These are phyloP conservation scores for Colletotrichum scovillei DNA, from an alignment of 2,329 filamentous ascomycete species.

Conservation along the genomic window DNA sequence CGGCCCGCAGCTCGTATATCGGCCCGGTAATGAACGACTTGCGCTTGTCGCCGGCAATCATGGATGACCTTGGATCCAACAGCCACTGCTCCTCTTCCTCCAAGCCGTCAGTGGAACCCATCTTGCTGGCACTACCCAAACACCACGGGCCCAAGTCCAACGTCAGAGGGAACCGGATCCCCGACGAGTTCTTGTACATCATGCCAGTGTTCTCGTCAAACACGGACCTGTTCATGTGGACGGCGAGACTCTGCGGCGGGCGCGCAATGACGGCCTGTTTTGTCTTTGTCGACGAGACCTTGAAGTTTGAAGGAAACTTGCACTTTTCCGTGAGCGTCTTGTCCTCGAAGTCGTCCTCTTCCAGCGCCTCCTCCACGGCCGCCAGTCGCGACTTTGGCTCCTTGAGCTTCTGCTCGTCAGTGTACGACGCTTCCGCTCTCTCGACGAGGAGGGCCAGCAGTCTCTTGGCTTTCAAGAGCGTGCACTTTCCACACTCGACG, in stretches of 20 bases:
- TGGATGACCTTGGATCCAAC: constrained; percentile 75
- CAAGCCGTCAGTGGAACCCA: constrained; percentile 22
- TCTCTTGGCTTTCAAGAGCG: constrained; percentile 70
- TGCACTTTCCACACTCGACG: constrained; percentile 93
- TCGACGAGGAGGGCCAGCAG: constrained; percentile 61
- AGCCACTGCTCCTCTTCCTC: constrained; percentile 73
- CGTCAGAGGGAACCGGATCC: constrained; percentile 78
- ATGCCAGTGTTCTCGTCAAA: constrained; percentile 87
- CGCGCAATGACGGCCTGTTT: constrained; percentile 89
- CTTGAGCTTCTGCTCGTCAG: constrained; percentile 61
- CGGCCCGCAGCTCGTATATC: constrained; percentile 83
- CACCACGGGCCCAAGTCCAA: constrained; percentile 89
- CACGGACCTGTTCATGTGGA: constrained; percentile 92
- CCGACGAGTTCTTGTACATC: constrained; percentile 85
- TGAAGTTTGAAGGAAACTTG: constrained; percentile 74
- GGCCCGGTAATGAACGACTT: constrained; percentile 65
- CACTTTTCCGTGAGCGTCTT: constrained; percentile 72
- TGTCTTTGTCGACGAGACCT: constrained; percentile 84
- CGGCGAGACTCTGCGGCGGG: constrained; percentile 80
- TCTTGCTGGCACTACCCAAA: constrained; percentile 67
- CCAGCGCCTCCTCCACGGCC: constrained; percentile 76
- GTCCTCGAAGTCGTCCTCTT: constrained; percentile 84
- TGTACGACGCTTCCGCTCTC: constrained; percentile 46
- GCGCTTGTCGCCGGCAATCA: constrained; percentile 71
- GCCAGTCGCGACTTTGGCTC: constrained; percentile 67